phyloP scores from a whole-genome alignment of 352 stramenopile genomes.

The Aphanomyces euteiches region DNA sequence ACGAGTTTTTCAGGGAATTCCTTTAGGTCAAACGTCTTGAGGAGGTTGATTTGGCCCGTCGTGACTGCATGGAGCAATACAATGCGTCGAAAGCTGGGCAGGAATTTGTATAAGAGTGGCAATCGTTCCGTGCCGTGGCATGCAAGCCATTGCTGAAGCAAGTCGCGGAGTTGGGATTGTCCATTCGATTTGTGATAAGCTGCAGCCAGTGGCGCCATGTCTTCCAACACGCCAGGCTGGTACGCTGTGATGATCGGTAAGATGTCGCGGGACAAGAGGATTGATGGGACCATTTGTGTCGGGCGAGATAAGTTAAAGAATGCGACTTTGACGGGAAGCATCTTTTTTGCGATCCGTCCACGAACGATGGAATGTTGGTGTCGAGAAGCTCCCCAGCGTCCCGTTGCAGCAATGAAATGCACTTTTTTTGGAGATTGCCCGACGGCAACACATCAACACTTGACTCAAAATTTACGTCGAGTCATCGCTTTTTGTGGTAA shows the following conservation, averaged over 20 bases:
- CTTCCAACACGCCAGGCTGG: conserved; percentile 3
- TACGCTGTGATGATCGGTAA: neutral
- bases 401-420: too few relatives aligned
- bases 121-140: neutral
- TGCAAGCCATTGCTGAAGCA: neutral
- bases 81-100: neutral
- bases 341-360: too few relatives aligned
- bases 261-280: neutral
- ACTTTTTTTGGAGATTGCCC: too few relatives aligned
- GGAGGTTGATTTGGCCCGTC: neutral
- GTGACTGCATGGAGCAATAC: neutral
- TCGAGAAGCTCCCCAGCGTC: too few relatives aligned
- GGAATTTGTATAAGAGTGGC: neutral
- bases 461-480: too few relatives aligned
- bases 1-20: conserved; percentile 4
- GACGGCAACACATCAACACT: too few relatives aligned
- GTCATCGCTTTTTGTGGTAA: too few relatives aligned
- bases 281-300: neutral
- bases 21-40: neutral
- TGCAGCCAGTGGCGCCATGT: neutral
- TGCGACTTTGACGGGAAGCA: neutral
- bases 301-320: neutral
- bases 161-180: neutral
- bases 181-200: neutral
- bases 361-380: too few relatives aligned